Evolutionary conservation across 1,284 basidiomycete species (phyloP).

Genomic region (Wolfiporia cocos): DNA sequence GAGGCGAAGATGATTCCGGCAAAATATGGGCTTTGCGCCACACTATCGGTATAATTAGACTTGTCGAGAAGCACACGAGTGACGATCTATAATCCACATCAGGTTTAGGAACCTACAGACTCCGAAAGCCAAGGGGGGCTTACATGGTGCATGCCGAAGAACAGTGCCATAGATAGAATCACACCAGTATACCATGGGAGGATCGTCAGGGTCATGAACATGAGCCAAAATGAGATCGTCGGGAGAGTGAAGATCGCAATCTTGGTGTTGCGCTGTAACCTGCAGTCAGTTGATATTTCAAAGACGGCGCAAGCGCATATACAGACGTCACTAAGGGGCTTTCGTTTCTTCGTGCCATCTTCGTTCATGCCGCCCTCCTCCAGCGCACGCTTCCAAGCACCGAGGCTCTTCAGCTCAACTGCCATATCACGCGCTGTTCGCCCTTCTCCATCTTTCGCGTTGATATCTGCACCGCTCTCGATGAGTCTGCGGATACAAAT

Average conservation of each 20-base stretch:
- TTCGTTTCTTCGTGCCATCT: conserved; percentile 63
- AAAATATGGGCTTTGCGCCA: conserved; percentile 84
- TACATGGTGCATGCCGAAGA: conserved; percentile 92
- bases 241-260: conserved; percentile 81
- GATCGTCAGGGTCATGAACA: conserved; percentile 78
- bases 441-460: conserved; percentile 77
- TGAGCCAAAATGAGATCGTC: conserved; percentile 71
- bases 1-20: conserved; percentile 85
- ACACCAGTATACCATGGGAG: conserved; percentile 89
- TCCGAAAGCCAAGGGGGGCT: conserved; percentile 27
- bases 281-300: conserved; percentile 6
- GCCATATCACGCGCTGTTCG: conserved; percentile 96
- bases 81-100: conserved; percentile 66
- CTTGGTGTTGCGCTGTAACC: conserved; percentile 66
- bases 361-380: conserved; percentile 82
- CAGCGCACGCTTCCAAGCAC: conserved; percentile 83
- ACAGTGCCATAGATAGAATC: conserved; percentile 76
- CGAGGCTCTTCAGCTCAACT: conserved; percentile 83
- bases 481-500: conserved; percentile 82
- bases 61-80: conserved; percentile 79
- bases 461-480: conserved; percentile 81
- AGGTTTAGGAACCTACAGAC: no score
- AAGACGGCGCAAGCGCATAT: not conserved
- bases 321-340: conserved; percentile 57
- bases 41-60: conserved; percentile 69